Conservation (phyloP, 2,329 filamentous ascomycete species). For the Dactylellina sp. region DNA sequence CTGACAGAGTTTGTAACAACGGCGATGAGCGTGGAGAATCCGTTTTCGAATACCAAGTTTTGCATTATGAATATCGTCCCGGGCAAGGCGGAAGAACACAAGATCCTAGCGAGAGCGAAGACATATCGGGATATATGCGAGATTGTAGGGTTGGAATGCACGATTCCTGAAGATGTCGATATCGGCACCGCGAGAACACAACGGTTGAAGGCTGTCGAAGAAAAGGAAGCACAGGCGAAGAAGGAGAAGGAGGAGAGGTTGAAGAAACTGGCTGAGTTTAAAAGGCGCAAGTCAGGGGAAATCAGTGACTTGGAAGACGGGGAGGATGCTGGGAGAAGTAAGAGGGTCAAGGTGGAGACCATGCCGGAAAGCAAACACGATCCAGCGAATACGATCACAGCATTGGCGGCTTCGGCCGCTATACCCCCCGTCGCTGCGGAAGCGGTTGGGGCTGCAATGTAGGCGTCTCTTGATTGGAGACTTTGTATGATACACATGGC, state of each 20-base stretch:
- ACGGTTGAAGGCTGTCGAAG: conserved; percentile 32
- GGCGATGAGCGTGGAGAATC: conserved; percentile 82
- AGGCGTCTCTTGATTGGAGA: conserved; percentile 7
- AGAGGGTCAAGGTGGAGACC: conserved; percentile 30
- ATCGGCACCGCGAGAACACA: conserved; percentile 65
- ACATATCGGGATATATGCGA: conserved; percentile 78
- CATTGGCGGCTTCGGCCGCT: conserved; percentile 21
- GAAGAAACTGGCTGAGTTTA: conserved; percentile 59
- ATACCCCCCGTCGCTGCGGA: conserved; percentile 9
- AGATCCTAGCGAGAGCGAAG: conserved; percentile 73
- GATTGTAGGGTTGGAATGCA: conserved; percentile 73
- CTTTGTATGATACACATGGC: conserved; percentile 44
- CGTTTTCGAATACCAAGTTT: conserved; percentile 93
- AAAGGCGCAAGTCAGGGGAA: conserved; percentile 62
- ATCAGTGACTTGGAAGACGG: background rate
- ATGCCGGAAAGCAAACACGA: conserved; percentile 12
- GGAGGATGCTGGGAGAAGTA: conserved; percentile 18
- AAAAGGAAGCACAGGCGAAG: conserved; percentile 43
- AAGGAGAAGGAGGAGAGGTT: conserved; percentile 51
- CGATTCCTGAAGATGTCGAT: conserved; percentile 73
- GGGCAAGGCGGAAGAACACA: conserved; percentile 79
- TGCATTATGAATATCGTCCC: conserved; percentile 74
- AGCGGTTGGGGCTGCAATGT: conserved; percentile 26
- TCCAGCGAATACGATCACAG: conserved; percentile 13
- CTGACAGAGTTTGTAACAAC: conserved; percentile 79